Conservation (phyloP, 2,329 filamentous ascomycete genomes). For the Diaporthe ampelina region DNA sequence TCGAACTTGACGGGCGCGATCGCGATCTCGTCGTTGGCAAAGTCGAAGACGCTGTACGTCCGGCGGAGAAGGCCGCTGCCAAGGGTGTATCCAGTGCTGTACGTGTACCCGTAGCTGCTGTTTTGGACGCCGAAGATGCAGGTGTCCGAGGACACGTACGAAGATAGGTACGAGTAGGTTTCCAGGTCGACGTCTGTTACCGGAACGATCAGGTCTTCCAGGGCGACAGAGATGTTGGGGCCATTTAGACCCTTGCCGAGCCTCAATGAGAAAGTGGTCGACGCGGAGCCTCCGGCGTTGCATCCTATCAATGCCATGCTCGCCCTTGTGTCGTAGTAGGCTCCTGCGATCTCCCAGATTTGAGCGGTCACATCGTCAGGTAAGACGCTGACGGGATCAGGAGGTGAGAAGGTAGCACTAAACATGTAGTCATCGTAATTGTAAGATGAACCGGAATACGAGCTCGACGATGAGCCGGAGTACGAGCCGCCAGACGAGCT, state of each 20-base stretch:
- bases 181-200: slow-evolving; percentile 1
- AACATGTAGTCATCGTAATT: slow-evolving; percentile 32
- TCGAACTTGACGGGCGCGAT: slow-evolving; percentile 49
- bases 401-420: slow-evolving; percentile 42
- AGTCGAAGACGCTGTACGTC: slow-evolving; percentile 52
- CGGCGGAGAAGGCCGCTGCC: slow-evolving; percentile 48
- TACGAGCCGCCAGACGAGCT: not conserved
- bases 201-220: slow-evolving; percentile 50
- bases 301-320: slow-evolving; percentile 47
- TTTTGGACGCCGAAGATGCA: slow-evolving; percentile 53
- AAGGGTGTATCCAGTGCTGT: slow-evolving; percentile 41
- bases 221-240: slow-evolving; percentile 46
- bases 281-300: slow-evolving; percentile 42
- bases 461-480: slow-evolving; percentile 16
- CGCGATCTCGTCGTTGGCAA: slow-evolving; percentile 50
- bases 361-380: slow-evolving; percentile 46
- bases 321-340: slow-evolving; percentile 42
- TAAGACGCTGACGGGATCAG: slow-evolving; percentile 46
- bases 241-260: slow-evolving; percentile 45
- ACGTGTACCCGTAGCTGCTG: slow-evolving; percentile 20
- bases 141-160: not conserved
- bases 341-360: slow-evolving; percentile 49
- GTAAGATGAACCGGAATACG: slow-evolving; percentile 5
- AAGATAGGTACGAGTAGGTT: not conserved
- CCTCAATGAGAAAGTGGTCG: slow-evolving; percentile 46